Conservation (phyloP, 202 grass and related monocot genomes). For the Panicum virgatum region DNA sequence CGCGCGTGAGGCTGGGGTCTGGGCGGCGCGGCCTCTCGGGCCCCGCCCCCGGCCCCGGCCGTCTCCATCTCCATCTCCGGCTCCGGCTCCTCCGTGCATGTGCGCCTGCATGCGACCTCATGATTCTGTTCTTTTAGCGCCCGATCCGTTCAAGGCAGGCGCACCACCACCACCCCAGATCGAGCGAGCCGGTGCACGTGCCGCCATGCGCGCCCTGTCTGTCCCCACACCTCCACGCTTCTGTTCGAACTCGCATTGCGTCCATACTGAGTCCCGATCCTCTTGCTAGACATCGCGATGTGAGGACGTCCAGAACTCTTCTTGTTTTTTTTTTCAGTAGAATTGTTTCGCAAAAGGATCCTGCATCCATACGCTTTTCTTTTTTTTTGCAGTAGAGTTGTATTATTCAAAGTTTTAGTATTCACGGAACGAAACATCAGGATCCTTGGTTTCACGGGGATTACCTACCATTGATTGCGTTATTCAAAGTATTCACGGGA, state of each 20-base stretch:
- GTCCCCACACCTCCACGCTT: neutral
- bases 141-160: neutral
- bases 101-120: constrained; percentile 4
- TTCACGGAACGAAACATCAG: too few species aligned
- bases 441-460: too few species aligned
- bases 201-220: constrained; percentile 18
- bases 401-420: too few species aligned
- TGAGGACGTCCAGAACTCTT: too few species aligned
- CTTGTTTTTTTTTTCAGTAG: too few species aligned
- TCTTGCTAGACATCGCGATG: too few species aligned
- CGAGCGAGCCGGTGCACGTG: constrained; percentile 12
- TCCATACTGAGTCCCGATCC: neutral
- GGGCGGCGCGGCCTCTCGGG: neutral
- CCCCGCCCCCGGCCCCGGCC: too few species aligned
- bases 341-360: too few species aligned
- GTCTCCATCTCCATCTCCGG: neutral
- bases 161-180: too few species aligned
- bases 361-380: too few species aligned
- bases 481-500: neutral
- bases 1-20: constrained; percentile 1
- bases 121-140: neutral
- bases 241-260: constrained; percentile 4
- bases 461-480: too few species aligned
- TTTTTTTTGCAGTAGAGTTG: too few species aligned
- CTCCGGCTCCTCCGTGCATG: neutral